Base-by-base conservation (phyloP, 306 rosid species). In the Fagus crenata region DNA sequence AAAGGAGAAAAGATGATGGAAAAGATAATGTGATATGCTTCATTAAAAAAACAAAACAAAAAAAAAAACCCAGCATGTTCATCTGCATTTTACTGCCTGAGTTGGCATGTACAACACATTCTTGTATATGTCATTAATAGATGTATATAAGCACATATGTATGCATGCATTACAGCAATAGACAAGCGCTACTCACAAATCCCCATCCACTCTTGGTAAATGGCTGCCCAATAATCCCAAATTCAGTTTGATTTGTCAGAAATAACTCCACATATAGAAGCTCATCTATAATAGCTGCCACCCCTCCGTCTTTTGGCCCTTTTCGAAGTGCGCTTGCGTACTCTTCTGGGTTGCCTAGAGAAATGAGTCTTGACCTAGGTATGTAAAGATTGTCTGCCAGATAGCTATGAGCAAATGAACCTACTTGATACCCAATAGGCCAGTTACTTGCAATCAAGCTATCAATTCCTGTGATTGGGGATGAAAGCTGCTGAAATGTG, bases 201-300 rank as follows among this genome's bases (percentile, higher is more conserved):
- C 98, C 98, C 98, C 98, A 95, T 75, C 96, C 88, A 76, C 93
- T 80, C 90, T 77, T 87, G 81, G 98, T 81, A 78, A 95, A 95
- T 41, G 96, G 76, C 82, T 86, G 97, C 55, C 98, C 98, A 14
- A 95, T 81, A 17, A 92, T 90, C 77, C 96, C 96, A 28, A 89
- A 95, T 67, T 87, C 97, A 14, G 90, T 84, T 77, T 58, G 86
- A 60, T 43, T 87, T 43, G 98, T 89, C 75, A 95, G 86, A 81
- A 95, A 95, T 53, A 92, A 64, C 71, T 95, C 97, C 39, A 95
- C 83, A 69, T 95, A 95, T 1, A 90, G 87, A 82, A 92, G 92
- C 90, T 95, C 98, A 67, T 95, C 98, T 6, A 95, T 63, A 32
- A 95, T 87, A 55, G 98, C 98, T 6, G 89, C 98, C 80, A 95